These are phyloP conservation scores for Delitschia confertaspora DNA, from an alignment of 495 filamentous ascomycete genomes.

Conservation along the genomic window DNA sequence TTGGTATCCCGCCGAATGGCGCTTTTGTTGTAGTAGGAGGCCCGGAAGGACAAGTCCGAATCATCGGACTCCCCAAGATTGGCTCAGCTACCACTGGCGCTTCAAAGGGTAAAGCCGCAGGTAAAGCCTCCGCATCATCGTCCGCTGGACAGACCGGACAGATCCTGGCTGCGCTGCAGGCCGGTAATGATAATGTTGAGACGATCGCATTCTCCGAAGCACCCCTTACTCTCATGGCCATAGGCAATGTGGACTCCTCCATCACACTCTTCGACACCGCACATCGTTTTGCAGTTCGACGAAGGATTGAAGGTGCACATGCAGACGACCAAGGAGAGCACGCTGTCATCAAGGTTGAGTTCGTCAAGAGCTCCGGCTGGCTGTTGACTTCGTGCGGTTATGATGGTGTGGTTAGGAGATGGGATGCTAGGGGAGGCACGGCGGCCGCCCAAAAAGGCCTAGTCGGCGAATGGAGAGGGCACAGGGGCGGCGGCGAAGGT, in stretches of 20 bases:
- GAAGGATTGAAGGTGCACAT: slow-evolving; percentile 72
- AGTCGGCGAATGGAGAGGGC: slow-evolving; percentile 72
- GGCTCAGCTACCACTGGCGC: slow-evolving; percentile 34
- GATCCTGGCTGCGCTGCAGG: slow-evolving; percentile 62
- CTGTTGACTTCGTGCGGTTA: slow-evolving; percentile 26
- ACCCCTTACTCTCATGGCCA: slow-evolving; percentile 68
- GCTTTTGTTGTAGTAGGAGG: slow-evolving; percentile 79
- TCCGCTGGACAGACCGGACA: slow-evolving; percentile 57
- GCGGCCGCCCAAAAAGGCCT: slow-evolving; percentile 50
- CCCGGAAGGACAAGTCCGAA: slow-evolving; percentile 69
- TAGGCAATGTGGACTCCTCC: slow-evolving; percentile 81
- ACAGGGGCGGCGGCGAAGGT: slow-evolving; percentile 68
- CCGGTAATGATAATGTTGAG: slow-evolving; percentile 74
- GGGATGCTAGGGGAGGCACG: slow-evolving; percentile 30
- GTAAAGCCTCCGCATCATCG: slow-evolving; percentile 19
- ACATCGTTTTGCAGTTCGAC: slow-evolving; percentile 69
- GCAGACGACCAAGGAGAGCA: slow-evolving; percentile 46
- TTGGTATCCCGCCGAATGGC: slow-evolving; percentile 70
- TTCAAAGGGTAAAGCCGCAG: slow-evolving; percentile 29
- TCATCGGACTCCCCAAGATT: slow-evolving; percentile 74
- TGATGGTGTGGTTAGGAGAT: slow-evolving; percentile 29
- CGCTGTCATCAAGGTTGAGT: slow-evolving; percentile 86
- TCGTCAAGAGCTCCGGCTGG: slow-evolving; percentile 41
- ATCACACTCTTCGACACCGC: slow-evolving; percentile 83
- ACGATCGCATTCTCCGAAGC: slow-evolving; percentile 73